Base-by-base conservation (phyloP, 495 filamentous ascomycete genomes). In the Penicillium simplicissimum region DNA sequence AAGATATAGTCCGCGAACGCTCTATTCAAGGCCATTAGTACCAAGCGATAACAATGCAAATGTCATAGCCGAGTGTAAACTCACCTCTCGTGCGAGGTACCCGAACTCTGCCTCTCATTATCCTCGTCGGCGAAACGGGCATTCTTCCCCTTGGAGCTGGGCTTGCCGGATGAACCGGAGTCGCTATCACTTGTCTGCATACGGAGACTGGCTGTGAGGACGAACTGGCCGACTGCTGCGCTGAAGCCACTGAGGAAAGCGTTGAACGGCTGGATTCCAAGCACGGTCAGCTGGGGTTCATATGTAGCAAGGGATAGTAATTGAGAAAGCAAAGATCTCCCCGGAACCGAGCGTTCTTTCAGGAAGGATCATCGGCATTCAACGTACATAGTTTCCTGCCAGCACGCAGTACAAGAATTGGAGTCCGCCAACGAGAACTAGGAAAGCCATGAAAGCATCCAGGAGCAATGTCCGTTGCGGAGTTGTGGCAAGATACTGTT, bases 1-100 rank as follows among this genome's bases (percentile, higher is more conserved):
- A 97, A 91, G 62, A 98, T 87, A 68, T 88, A 98, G 82, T 98
- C 95, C 67, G 95, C 95, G 75, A 98, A 98, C 15, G 95, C 96
- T 72, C 94, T 95, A 65, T 59, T 65, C 31, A 55, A 17, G 53
- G 11, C 19, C 19, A 53, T 15, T 37, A 31, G 21, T 45, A 37
- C 21, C 8, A 14, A 49, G 47, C 14, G 43, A 35, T 17, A 51
- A 31, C 3, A 1, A 48, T 28, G 11, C 23, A 56, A 45, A 25
- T 52, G 21, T 38, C 33, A 53, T 19, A 23, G 21, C 7, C 43
- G 47, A 9, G 43, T 25, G 57, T 10, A 65, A 65, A 75, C 77
- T 59, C 58, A 82, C 80, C 80, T 75, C 62, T 83, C 80, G 72
- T 81, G 80, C 56, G 79, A 82, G 57, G 75, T 66, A 40, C 71